Evolutionary conservation across 306 rosid genomes (phyloP).

Genomic region (Gleditsia sinensis): DNA sequence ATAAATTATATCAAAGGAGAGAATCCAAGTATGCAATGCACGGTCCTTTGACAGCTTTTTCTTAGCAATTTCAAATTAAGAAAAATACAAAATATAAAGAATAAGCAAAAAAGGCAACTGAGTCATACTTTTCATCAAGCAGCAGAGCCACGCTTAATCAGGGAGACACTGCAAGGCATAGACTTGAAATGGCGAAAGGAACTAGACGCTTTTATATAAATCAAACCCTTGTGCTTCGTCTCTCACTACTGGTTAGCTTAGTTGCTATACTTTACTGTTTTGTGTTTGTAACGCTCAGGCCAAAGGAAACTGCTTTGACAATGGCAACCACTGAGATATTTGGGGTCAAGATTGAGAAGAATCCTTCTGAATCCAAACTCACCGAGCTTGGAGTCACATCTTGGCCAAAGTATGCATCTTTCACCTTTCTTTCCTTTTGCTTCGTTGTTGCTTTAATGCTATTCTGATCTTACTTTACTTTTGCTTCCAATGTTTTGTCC

Average conservation of each 20-base stretch:
- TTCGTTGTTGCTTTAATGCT: not conserved
- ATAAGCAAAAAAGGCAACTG: too few species aligned
- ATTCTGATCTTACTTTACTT: not conserved
- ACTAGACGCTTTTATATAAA: constrained; percentile 17
- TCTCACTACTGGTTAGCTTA: constrained; percentile 13
- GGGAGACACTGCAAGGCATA: too few species aligned
- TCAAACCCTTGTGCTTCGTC: constrained; percentile 10
- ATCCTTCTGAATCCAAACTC: constrained; percentile 79
- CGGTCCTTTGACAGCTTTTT: too few species aligned
- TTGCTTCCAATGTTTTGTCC: not conserved
- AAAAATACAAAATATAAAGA: too few species aligned
- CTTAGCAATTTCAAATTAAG: too few species aligned
- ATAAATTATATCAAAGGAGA: too few species aligned
- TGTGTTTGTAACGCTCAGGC: not conserved
- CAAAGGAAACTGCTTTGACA: constrained; percentile 40
- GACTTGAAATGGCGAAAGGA: constrained; percentile 12
- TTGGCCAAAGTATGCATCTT: constrained; percentile 65
- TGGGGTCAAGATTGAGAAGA: constrained; percentile 79
- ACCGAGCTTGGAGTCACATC: constrained; percentile 59
- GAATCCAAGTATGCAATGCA: too few species aligned
- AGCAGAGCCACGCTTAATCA: too few species aligned
- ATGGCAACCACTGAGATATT: constrained; percentile 54
- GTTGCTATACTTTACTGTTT: constrained; percentile 44
- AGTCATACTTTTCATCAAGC: too few species aligned
- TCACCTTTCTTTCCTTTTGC: not conserved